Evolutionary conservation across 1,284 basidiomycete species (phyloP).

Genomic region (Malassezia arunalokei): DNA sequence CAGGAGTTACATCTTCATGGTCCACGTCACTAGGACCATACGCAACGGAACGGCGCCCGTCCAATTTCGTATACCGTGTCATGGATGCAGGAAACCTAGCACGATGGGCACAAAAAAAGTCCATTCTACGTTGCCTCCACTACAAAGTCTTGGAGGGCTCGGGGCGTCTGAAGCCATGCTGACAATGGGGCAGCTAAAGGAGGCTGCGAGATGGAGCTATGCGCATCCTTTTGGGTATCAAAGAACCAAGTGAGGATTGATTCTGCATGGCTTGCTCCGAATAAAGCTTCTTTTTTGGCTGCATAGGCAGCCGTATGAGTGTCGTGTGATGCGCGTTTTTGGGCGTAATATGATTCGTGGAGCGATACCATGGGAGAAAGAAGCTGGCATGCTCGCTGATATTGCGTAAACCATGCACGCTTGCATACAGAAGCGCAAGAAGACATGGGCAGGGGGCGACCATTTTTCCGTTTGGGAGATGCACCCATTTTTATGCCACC

Average conservation of each 20-base stretch:
- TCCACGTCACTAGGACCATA: neutral
- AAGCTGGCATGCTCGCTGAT: neutral
- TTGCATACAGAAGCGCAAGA: constrained; percentile 7
- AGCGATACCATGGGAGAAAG: neutral
- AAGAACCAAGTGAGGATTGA: neutral
- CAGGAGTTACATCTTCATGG: neutral
- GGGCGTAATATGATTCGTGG: neutral
- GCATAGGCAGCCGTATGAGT: neutral
- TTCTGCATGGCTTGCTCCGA: neutral
- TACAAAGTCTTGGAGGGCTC: neutral
- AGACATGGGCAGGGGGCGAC: neutral
- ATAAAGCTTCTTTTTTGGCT: neutral
- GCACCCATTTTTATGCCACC: constrained; percentile 8
- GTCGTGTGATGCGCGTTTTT: neutral
- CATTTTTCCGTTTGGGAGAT: neutral
- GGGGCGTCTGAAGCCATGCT: constrained; percentile 9
- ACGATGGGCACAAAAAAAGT: constrained; percentile 2
- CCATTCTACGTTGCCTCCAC: neutral
- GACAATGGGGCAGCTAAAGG: neutral
- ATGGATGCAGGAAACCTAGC: neutral
- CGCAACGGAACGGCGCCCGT: constrained; percentile 7
- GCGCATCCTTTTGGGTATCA: neutral
- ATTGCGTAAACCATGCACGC: constrained; percentile 3
- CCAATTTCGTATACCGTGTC: constrained; percentile 16
- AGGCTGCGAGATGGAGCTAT: neutral